Conservation (phyloP, 306 rosid species). For the Neltuma alba region DNA sequence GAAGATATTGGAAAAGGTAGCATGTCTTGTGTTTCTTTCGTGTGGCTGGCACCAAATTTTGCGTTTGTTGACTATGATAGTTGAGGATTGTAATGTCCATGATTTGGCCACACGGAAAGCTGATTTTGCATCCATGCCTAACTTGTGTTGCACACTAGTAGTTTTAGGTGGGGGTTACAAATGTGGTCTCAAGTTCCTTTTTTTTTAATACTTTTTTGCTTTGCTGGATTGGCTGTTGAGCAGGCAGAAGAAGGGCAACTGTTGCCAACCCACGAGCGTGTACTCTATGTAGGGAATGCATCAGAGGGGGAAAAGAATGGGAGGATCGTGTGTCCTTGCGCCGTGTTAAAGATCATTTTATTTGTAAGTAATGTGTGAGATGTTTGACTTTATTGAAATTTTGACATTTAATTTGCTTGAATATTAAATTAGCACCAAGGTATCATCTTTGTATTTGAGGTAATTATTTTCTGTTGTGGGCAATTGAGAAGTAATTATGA, state of each 20-base stretch:
- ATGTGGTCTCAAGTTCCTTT: constrained; percentile 2
- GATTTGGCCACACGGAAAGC: background rate
- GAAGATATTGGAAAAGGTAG: constrained; percentile 90
- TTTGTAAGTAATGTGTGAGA: constrained; percentile 65
- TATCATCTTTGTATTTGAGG: background rate
- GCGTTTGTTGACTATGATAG: background rate
- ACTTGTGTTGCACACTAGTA: background rate
- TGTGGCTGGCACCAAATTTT: constrained; percentile 7
- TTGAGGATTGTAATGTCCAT: constrained; percentile 17
- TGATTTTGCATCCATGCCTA: constrained; percentile 30
- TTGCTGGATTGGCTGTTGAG: constrained; percentile 36
- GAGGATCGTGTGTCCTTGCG: constrained; percentile 75
- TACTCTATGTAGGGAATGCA: constrained; percentile 95
- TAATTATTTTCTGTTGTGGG: background rate
- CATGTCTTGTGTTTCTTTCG: constrained; percentile 13
- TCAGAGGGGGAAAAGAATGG: constrained; percentile 90
- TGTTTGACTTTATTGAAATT: constrained; percentile 14
- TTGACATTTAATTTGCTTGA: constrained; percentile 5
- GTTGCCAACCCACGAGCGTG: constrained; percentile 76
- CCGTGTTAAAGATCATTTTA: constrained; percentile 90
- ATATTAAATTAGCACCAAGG: background rate
- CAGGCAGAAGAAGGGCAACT: constrained; percentile 75
- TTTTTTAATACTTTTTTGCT: constrained; percentile 25
- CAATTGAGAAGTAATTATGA: constrained; percentile 6
- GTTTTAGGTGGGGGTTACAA: background rate